A percentile compares a stretch with the other conserved stretches of the same genome.
phyloP scores from a whole-genome alignment of 345 rosid genomes.

The Populus deltoides region DNA sequence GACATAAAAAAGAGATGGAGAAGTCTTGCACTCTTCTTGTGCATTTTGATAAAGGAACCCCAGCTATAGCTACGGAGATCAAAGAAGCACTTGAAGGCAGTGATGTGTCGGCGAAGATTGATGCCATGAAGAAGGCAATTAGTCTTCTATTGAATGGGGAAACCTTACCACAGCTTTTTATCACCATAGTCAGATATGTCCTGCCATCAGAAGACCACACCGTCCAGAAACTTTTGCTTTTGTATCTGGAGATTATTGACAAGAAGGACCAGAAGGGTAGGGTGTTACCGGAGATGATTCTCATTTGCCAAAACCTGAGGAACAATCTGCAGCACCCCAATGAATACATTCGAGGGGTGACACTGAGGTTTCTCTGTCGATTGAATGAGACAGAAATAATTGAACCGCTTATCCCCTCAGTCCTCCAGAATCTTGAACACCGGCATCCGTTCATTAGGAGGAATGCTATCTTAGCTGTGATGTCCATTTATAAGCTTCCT shows the following conservation, averaged over 20 bases:
- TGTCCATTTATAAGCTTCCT: constrained; percentile 72
- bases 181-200: constrained; percentile 88
- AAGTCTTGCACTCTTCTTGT: constrained; percentile 77
- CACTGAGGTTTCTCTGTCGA: constrained; percentile 72
- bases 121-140: constrained; percentile 85
- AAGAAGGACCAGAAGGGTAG: constrained; percentile 74
- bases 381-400: constrained; percentile 63
- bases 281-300: constrained; percentile 89
- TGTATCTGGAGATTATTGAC: constrained; percentile 86
- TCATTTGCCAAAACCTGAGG: constrained; percentile 86
- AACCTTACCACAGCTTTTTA: constrained; percentile 88
- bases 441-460: constrained; percentile 70
- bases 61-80: constrained; percentile 82
- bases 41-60: constrained; percentile 81
- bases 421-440: constrained; percentile 67
- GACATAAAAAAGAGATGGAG: constrained; percentile 53
- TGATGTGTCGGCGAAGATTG: constrained; percentile 59
- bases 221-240: constrained; percentile 75
- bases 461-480: constrained; percentile 68
- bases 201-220: constrained; percentile 94
- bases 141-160: constrained; percentile 91
- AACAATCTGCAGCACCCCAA: constrained; percentile 97
- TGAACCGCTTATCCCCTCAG: constrained; percentile 72
- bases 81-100: constrained; percentile 93
- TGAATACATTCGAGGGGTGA: constrained; percentile 89